Evolutionary conservation across 331 rosid genomes (phyloP).

Genomic region (Arachis monticola): DNA sequence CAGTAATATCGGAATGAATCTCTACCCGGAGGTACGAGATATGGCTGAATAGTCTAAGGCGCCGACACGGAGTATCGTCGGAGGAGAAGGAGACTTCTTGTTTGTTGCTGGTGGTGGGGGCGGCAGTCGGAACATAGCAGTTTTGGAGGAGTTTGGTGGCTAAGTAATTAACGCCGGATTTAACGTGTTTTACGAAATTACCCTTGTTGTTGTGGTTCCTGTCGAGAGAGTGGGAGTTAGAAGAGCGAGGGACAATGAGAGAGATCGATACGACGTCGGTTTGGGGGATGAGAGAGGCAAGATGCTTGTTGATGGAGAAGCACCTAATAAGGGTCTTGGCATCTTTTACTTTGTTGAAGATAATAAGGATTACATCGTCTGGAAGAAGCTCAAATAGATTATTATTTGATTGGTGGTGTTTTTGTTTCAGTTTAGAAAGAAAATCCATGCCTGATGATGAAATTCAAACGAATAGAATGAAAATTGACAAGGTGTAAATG

Average conservation of each 20-base stretch:
- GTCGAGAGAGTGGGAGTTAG: not conserved
- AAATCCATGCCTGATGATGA: too few species aligned
- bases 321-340: constrained; percentile 45
- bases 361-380: constrained; percentile 41
- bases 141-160: not conserved
- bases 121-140: too few species aligned
- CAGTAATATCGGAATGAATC: not conserved
- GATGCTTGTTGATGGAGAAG: not conserved
- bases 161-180: not conserved
- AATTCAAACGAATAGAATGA: too few species aligned
- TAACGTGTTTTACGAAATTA: not conserved
- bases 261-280: constrained; percentile 13
- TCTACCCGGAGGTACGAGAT: not conserved
- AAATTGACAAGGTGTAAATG: too few species aligned
- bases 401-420: too few species aligned
- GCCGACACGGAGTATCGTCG: not conserved
- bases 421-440: too few species aligned
- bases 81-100: not conserved
- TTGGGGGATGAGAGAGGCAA: not conserved
- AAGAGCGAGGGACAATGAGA: not conserved
- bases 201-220: too few species aligned
- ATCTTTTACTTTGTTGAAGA: constrained; percentile 45
- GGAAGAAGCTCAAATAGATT: constrained; percentile 26
- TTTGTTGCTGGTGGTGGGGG: not conserved
- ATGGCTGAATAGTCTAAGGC: not conserved